A percentile compares a stretch with the other conserved stretches of the same genome.
phyloP scores from a whole-genome alignment of 1,139 yeast species.

The Yamadazyma blattariae region DNA sequence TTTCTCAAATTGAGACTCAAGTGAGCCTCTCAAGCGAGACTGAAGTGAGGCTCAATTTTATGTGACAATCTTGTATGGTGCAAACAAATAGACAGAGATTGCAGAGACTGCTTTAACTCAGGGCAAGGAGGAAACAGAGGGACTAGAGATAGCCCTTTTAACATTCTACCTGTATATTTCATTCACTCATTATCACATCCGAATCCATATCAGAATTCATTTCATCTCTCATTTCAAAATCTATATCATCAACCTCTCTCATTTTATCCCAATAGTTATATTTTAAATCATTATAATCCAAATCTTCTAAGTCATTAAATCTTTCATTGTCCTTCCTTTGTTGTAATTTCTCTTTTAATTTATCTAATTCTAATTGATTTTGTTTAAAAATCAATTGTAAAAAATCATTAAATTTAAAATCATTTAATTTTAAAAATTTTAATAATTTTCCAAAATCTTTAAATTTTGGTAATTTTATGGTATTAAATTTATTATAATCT shows the following conservation, averaged over 20 bases:
- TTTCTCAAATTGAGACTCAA: too few relatives aligned
- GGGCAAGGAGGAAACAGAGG: too few relatives aligned
- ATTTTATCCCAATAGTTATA: conserved; percentile 39
- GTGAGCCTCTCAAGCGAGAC: too few relatives aligned
- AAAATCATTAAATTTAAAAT: conserved; percentile 23
- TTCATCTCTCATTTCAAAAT: conserved; percentile 22
- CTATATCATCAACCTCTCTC: conserved; percentile 24
- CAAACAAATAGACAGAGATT: too few relatives aligned
- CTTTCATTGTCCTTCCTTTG: conserved; percentile 4
- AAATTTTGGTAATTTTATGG: conserved; percentile 19
- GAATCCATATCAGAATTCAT: conserved; percentile 5
- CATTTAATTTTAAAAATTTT: conserved; percentile 10
- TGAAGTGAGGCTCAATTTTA: too few relatives aligned
- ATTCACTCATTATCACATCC: background rate
- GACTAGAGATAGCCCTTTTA: too few relatives aligned
- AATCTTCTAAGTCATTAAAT: conserved; percentile 3
- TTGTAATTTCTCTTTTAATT: conserved; percentile 3
- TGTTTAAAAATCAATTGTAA: conserved; percentile 26
- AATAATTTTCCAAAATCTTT: conserved; percentile 20
- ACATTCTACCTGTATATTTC: too few relatives aligned
- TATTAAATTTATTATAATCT: conserved; percentile 25
- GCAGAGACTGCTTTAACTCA: too few relatives aligned
- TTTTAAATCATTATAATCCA: conserved; percentile 18
- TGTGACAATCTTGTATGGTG: too few relatives aligned
- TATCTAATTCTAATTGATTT: conserved; percentile 21